Conservation (phyloP, 495 filamentous ascomycete genomes). For the Clavariopsis aquatica region DNA sequence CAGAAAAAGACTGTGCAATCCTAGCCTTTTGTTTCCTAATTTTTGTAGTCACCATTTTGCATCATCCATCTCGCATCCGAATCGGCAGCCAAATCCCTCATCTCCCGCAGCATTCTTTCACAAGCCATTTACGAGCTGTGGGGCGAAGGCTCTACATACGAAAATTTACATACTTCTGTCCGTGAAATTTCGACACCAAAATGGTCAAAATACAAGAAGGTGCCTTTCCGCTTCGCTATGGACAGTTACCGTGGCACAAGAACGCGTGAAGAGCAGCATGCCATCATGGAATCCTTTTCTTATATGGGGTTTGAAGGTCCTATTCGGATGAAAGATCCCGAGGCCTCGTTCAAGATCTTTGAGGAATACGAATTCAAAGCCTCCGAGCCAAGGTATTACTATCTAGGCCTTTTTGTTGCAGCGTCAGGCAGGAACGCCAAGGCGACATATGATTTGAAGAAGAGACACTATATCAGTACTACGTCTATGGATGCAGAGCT, state of each 20-base stretch:
- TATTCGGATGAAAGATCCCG: slow-evolving; percentile 70
- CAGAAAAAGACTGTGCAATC: not conserved
- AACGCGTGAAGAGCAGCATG: slow-evolving; percentile 55
- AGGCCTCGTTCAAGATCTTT: slow-evolving; percentile 73
- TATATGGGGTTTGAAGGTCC: slow-evolving; percentile 77
- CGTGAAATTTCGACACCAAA: not conserved
- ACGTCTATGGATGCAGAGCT: slow-evolving; percentile 97
- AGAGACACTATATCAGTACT: slow-evolving; percentile 86
- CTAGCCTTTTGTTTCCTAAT: slow-evolving; percentile 1
- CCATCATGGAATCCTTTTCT: slow-evolving; percentile 76
- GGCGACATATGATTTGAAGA: slow-evolving; percentile 83
- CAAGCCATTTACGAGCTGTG: slow-evolving; percentile 86
- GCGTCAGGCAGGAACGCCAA: slow-evolving; percentile 65
- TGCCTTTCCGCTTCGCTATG: slow-evolving; percentile 78
- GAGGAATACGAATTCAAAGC: slow-evolving; percentile 69
- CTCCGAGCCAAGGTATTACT: slow-evolving; percentile 61
- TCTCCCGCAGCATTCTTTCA: slow-evolving; percentile 74
- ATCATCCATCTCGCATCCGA: slow-evolving; percentile 69
- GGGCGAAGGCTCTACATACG: slow-evolving; percentile 69
- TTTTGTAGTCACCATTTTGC: slow-evolving; percentile 80
- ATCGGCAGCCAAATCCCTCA: slow-evolving; percentile 63
- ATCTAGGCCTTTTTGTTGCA: slow-evolving; percentile 70
- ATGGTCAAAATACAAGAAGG: slow-evolving; percentile 63
- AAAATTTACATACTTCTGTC: slow-evolving; percentile 67
- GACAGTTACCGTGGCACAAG: slow-evolving; percentile 76